phyloP scores from a whole-genome alignment of 2,329 filamentous ascomycete genomes.

The Neocucurbitaria cava region DNA sequence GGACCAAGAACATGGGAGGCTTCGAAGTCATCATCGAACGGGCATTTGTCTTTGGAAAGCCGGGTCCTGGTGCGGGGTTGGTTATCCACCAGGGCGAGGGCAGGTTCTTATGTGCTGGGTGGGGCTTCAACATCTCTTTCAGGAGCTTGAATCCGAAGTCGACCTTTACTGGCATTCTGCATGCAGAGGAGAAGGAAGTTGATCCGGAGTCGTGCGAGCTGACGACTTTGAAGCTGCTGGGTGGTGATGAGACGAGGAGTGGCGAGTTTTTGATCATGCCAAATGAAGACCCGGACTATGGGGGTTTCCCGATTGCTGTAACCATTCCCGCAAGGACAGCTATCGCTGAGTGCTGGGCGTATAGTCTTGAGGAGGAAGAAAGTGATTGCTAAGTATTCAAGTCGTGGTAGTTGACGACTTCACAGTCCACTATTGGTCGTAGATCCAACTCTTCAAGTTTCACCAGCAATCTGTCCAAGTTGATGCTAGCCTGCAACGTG shows the following conservation, averaged over 20 bases:
- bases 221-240: constrained; percentile 47
- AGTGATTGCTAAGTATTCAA: constrained; percentile 16
- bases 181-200: constrained; percentile 52
- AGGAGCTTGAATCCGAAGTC: constrained; percentile 35
- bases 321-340: constrained; percentile 60
- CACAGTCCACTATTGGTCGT: constrained; percentile 7
- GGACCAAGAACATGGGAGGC: constrained; percentile 43
- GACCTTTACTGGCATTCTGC: constrained; percentile 54
- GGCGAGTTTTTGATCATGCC: constrained; percentile 63
- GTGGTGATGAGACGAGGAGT: constrained; percentile 57
- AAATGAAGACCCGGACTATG: constrained; percentile 63
- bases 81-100: constrained; percentile 50
- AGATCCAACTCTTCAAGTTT: constrained; percentile 24
- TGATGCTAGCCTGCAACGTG: constrained; percentile 23
- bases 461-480: constrained; percentile 18
- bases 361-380: constrained; percentile 32
- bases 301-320: constrained; percentile 62
- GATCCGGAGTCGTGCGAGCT: constrained; percentile 48
- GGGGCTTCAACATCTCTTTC: constrained; percentile 53
- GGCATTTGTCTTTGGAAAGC: constrained; percentile 56
- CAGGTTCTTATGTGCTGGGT: constrained; percentile 55
- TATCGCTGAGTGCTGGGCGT: constrained; percentile 35
- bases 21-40: constrained; percentile 52
- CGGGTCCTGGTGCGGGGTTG: constrained; percentile 52
- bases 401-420: too few species aligned